Evolutionary conservation across 2,329 filamentous ascomycete genomes (phyloP).

Genomic region (Cladophialophora carrionii): DNA sequence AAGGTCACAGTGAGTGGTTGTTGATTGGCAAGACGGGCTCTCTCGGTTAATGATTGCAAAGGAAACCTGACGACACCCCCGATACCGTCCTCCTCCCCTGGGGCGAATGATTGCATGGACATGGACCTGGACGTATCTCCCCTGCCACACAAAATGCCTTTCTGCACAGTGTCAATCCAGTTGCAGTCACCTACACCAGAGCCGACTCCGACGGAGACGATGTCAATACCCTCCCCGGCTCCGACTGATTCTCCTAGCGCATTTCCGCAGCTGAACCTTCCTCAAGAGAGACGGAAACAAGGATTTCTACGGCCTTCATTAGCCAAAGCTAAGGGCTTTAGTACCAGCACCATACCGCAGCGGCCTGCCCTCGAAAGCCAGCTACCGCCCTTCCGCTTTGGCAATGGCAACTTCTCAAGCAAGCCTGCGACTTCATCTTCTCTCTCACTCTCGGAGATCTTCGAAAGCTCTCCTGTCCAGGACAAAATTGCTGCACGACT

Average conservation of each 20-base stretch:
- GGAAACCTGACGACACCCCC: constrained; percentile 83
- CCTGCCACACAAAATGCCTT: constrained; percentile 82
- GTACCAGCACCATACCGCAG: constrained; percentile 66
- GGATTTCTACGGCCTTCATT: constrained; percentile 74
- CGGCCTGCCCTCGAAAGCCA: constrained; percentile 66
- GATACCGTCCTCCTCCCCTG: constrained; percentile 80
- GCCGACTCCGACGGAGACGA: constrained; percentile 50
- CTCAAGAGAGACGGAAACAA: constrained; percentile 61
- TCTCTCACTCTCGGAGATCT: constrained; percentile 77
- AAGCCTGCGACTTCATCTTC: constrained; percentile 60
- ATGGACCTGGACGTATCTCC: constrained; percentile 99
- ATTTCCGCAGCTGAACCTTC: constrained; percentile 33
- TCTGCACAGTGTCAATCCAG: constrained; percentile 62
- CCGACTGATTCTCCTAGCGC: constrained; percentile 48
- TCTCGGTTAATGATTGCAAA: constrained; percentile 41
- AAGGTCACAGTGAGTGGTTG: constrained; percentile 61
- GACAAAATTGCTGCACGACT: constrained; percentile 28
- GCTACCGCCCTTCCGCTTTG: constrained; percentile 76
- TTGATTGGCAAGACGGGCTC: constrained; percentile 8
- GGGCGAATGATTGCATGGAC: constrained; percentile 59
- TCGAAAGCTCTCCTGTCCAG: constrained; percentile 75
- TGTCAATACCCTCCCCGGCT: constrained; percentile 47
- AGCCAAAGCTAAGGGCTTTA: constrained; percentile 72
- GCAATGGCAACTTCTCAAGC: constrained; percentile 55
- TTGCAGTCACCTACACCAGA: constrained; percentile 73